phyloP scores from a whole-genome alignment of 1,139 yeast genomes.

The Yamadazyma siamensis region DNA sequence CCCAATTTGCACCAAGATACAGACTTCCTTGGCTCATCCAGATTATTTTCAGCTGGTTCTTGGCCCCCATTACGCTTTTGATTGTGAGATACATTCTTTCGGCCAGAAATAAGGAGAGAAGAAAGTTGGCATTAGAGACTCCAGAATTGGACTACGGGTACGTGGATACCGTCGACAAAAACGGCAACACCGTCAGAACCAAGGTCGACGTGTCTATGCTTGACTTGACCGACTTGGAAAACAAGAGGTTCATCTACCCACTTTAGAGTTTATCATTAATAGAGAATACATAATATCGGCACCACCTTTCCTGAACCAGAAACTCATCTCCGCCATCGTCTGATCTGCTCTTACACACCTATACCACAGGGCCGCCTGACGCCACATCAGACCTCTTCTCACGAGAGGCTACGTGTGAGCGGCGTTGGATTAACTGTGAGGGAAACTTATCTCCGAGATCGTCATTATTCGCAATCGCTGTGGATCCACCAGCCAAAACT shows the following conservation, averaged over 20 bases:
- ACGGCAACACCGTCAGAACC: constrained; percentile 18
- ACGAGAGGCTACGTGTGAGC: no score
- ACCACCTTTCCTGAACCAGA: no score
- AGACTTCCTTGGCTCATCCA: constrained; percentile 22
- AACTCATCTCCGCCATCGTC: no score
- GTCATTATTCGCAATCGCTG: no score
- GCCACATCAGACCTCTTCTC: no score
- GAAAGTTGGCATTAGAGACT: constrained; percentile 1
- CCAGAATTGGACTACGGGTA: constrained; percentile 5
- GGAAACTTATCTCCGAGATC: no score
- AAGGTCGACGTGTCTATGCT: constrained; percentile 37
- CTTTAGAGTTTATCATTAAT: no score
- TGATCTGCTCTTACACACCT: no score
- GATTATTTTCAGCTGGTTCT: constrained; percentile 15
- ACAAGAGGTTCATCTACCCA: constrained; percentile 42
- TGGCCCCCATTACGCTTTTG: constrained; percentile 15
- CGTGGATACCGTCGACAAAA: constrained; percentile 20
- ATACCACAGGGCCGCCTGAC: no score
- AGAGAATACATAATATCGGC: no score
- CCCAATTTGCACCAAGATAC: constrained; percentile 14
- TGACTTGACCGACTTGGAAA: constrained; percentile 47
- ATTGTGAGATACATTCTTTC: constrained; percentile 14
- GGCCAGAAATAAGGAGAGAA: constrained; percentile 16
- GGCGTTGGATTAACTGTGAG: no score
- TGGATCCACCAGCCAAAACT: no score